These are phyloP conservation scores for Phytophthora citrophthora DNA, from an alignment of 352 stramenopile genomes.

Conservation along the genomic window DNA sequence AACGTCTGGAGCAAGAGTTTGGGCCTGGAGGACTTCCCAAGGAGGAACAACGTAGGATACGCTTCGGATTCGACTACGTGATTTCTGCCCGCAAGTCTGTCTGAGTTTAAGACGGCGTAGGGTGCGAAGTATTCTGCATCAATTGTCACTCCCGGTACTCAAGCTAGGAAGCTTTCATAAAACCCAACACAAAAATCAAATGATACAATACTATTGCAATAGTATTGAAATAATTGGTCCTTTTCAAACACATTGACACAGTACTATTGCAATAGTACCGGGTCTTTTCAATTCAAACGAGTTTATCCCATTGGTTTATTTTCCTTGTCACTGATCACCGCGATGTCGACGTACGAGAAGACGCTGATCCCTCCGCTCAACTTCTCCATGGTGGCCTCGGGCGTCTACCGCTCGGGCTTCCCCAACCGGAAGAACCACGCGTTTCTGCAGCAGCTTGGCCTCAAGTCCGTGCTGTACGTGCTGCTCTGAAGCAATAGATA, in stretches of 20 bases:
- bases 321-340: neutral
- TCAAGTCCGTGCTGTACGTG: constrained; percentile 88
- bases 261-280: too few relatives aligned
- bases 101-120: neutral
- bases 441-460: constrained; percentile 85
- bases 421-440: constrained; percentile 89
- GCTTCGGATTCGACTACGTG: constrained; percentile 93
- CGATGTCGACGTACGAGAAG: constrained; percentile 88
- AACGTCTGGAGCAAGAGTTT: constrained; percentile 35
- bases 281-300: too few relatives aligned
- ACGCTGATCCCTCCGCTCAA: constrained; percentile 90
- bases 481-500: neutral
- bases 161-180: too few relatives aligned
- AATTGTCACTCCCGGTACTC: too few relatives aligned
- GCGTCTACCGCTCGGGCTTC: constrained; percentile 89
- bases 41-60: constrained; percentile 40
- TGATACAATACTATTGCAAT: too few relatives aligned
- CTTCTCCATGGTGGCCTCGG: constrained; percentile 90
- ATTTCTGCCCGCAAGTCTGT: constrained; percentile 53
- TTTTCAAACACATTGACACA: too few relatives aligned
- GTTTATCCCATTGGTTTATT: too few relatives aligned
- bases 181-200: too few relatives aligned
- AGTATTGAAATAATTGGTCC: too few relatives aligned
- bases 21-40: constrained; percentile 33
- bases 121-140: too few relatives aligned